Evolutionary conservation across 2,329 filamentous ascomycete species (phyloP), one percentile per base, ranked within the genome.

Genomic region (Hypoxylon sp.): DNA sequence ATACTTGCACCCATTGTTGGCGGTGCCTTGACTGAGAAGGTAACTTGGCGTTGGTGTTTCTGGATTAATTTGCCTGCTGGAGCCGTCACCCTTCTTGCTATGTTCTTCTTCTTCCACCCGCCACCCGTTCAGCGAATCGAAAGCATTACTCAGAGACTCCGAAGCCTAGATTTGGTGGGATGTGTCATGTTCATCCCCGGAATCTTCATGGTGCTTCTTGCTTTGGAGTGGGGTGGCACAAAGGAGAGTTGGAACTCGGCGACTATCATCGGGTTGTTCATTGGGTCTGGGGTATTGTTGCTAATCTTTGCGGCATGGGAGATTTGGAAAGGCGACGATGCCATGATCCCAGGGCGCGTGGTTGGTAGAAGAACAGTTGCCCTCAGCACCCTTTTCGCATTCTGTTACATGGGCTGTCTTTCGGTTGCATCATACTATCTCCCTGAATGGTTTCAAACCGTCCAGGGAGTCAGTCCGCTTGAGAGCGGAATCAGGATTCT

Each of bases 271-370:
- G 80, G 78, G 1, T 78, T 85, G 50, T 68, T 84, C 29, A 75
- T 80, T 48, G 71, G 82, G 0, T 81, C 80, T 14, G 74, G 71
- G 0, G 64, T 83, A 1, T 75, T 84, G 3, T 67, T 84, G 33
- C 57, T 82, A 35, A 72, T 67, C 3, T 87, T 87, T 70, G 63
- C 82, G n/a, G 65, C 70, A 6, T 73, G 80, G 2, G 80, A 84
- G 71, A 58, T 79, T 44, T 73, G 75, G 44, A 74, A 75, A 54
- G 78, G 77, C 0, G 72, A 80, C 10, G 76, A 75, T 3, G 82
- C 81, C 2, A 81, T 79, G 5, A 73, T 83, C 0, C 55, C 55
- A 2, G 55, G 55, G 3, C 48, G 48, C 5, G 46, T 59, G 13
- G 44, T 59, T 6, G 44, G 29, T 13, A 50, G 55, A 31, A 33